Base-by-base conservation (phyloP, 495 filamentous ascomycete species). In the Podospora fimiseda region DNA sequence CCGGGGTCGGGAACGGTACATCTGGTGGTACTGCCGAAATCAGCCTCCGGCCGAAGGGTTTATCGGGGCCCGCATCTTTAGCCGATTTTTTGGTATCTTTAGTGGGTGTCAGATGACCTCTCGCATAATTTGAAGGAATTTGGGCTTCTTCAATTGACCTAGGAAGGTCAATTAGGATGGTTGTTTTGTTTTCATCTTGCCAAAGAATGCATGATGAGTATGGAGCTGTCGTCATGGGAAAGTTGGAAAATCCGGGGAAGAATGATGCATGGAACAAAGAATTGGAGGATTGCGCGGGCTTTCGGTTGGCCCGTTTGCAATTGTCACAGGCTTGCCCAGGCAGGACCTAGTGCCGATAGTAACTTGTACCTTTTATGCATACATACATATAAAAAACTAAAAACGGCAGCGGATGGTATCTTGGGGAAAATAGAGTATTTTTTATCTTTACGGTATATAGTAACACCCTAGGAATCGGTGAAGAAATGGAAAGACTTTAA, bases 341-440 rank as follows among this genome's bases (percentile, higher is more conserved):
- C 38, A 47, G 41, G 40, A n/a, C 22, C 52, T 98, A 50, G 74
- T 96, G 48, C 93, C 93, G 2, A 88, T 98, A 88, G 82, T 72
- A 51, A 93, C 93, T 24, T 86, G 86, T 40, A 84, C 83, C 64
- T 84, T 85, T 64, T 86, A 76, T 51, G 72, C 73, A 8, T 97
- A 96, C 59, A 91, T 51, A 73, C 73, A 8, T 97, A 96, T 59
- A 91, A 96, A 71, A 76, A 91, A 60, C 69, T 83, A 55, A 96
- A 92, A 74, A 79, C 74, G 58, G 74, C 73, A n/a, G n/a, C n/a
- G n/a, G n/a, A n/a, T n/a, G n/a, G n/a, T n/a, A n/a, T n/a, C n/a
- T n/a, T n/a, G n/a, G n/a, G n/a, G n/a, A n/a, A n/a, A n/a, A 56
- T 68, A 93, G 53, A 84, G 85, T 37, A 90, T 93, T 52, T 90